Conservation (phyloP, 192 early-diverging fungal species). For the Entomortierella lignicola region DNA sequence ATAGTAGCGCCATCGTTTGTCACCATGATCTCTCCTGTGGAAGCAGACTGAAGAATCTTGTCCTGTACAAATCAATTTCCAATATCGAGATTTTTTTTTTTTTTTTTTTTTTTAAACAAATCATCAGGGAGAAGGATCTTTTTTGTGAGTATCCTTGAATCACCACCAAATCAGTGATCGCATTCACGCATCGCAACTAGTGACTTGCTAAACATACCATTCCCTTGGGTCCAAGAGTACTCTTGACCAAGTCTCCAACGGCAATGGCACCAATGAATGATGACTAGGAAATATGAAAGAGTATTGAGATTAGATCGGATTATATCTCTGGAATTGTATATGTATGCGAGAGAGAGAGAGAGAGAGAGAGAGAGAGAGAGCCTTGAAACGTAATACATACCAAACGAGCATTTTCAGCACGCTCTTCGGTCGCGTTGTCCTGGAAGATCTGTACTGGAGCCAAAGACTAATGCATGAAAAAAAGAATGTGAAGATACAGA, state of each 20-base stretch:
- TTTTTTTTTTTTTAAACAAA: too few relatives aligned
- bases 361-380: too few relatives aligned
- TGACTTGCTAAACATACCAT: conserved; percentile 73
- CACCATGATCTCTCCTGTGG: conserved; percentile 86
- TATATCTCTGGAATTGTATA: too few relatives aligned
- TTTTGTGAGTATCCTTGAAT: background rate
- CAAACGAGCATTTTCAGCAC: conserved; percentile 97
- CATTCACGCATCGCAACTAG: background rate
- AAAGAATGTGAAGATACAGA: background rate
- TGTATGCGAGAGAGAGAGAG: too few relatives aligned
- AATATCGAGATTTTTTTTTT: background rate
- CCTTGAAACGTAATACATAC: conserved; percentile 72
- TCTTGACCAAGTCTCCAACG: conserved; percentile 98
- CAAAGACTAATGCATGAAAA: conserved; percentile 62
- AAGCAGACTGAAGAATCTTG: conserved; percentile 97
- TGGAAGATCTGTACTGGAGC: conserved; percentile 94
- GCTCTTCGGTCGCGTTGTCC: conserved; percentile 94
- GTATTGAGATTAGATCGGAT: background rate
- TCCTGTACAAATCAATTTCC: conserved; percentile 65
- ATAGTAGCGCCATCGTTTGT: conserved; percentile 99
- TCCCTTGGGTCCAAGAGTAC: conserved; percentile 97
- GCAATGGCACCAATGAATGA: conserved; percentile 99
- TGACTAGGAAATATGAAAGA: conserved; percentile 60
- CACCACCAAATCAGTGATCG: too few relatives aligned
- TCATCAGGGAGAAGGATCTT: background rate